Conservation (phyloP, 2,329 filamentous ascomycete species). For the Claviceps sp. region DNA sequence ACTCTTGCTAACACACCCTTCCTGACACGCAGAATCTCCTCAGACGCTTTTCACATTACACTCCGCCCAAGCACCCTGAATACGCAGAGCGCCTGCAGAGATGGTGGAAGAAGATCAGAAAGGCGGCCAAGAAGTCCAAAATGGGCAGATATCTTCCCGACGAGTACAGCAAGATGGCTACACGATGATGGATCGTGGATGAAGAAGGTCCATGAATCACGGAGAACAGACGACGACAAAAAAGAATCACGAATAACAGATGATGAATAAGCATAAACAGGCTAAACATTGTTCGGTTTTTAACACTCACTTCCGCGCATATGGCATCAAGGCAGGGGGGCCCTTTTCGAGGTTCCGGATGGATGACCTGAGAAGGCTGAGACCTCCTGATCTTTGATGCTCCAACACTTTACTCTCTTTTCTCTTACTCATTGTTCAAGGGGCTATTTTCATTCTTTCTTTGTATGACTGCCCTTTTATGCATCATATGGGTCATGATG, state of each 20-base stretch:
- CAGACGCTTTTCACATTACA: slow-evolving; percentile 14
- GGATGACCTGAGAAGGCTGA: too few species aligned
- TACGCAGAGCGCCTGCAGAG: slow-evolving; percentile 17
- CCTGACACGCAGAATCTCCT: slow-evolving; percentile 17
- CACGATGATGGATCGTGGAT: slow-evolving; percentile 3
- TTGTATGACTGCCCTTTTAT: too few species aligned
- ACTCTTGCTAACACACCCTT: background rate
- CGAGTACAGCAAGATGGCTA: slow-evolving; percentile 20
- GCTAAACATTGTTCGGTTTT: too few species aligned
- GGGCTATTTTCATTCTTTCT: too few species aligned
- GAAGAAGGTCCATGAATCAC: background rate
- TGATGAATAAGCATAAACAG: background rate
- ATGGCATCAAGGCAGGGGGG: too few species aligned
- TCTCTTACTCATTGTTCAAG: too few species aligned
- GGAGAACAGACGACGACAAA: background rate
- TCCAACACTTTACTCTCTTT: too few species aligned
- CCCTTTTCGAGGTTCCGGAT: too few species aligned
- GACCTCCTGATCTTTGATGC: too few species aligned
- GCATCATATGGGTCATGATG: too few species aligned
- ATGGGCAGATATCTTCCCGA: slow-evolving; percentile 21
- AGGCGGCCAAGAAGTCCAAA: slow-evolving; percentile 21
- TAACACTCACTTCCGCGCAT: background rate
- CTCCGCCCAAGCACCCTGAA: slow-evolving; percentile 15
- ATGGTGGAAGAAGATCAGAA: slow-evolving; percentile 23
- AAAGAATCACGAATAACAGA: background rate